Base-by-base conservation (phyloP, 1,139 yeast species). In the Ogataea hybrid region DNA sequence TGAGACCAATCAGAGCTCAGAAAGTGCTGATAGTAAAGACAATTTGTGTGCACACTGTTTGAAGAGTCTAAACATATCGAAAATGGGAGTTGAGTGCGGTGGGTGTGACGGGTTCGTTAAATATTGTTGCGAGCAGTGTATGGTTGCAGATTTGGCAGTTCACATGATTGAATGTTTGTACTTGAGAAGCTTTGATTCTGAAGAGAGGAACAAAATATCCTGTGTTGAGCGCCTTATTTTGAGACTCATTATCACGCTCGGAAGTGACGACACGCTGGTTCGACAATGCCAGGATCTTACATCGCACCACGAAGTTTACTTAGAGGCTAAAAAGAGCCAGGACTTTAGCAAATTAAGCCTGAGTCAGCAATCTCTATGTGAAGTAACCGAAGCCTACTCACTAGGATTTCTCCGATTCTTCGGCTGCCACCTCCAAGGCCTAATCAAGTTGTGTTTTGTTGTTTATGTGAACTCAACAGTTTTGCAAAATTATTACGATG, bases 381-480 rank as follows among this genome's bases (percentile, higher is more conserved):
- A 39, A 7, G 37, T 27, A 17, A 36, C 42, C 14, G 44, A 40
- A 18, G 32, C 41, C 6, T 39, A 38, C 33, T 25, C 39, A 8
- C 11, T 30, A 11, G 45, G 45, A 10, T 43, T 46, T 23, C 31
- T 46, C 16, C 33, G 35, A 17, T 42, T 46, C 33, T 46, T 44
- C 23, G 46, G 44, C 4, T 27, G 45, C 16, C 43, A 53, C 31
- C 39, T 44, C 29, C 28, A 28, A 18, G 57, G 56, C 36, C 30
- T 49, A 3, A 33, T 41, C 22, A 50, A 46, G 23, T 25, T 43
- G 22, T 37, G 57, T 22, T 49, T 57, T 32, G 48, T 61, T 14
- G 42, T 56, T 25, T 50, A 52, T 15, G 58, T 65, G 29, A 65
- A 67, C 43, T 48, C 63, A 4, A 59, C 59, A n/a, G 50, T 52